These are phyloP conservation scores for Fomes fomentarius DNA, from an alignment of 1,284 basidiomycete genomes.

Conservation along the genomic window DNA sequence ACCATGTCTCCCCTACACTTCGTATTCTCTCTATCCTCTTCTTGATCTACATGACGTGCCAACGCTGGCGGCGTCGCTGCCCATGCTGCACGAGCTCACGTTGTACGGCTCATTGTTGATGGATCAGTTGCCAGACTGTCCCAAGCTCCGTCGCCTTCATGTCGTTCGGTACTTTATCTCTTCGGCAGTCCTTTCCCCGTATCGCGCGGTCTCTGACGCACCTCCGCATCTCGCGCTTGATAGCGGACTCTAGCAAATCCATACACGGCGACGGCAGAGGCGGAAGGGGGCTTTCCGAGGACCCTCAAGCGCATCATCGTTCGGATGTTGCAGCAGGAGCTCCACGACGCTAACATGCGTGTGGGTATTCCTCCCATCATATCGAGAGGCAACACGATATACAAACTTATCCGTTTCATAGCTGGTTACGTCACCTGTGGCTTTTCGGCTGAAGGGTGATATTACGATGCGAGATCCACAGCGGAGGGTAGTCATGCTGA, in stretches of 20 bases:
- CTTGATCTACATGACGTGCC: slow-evolving; percentile 6
- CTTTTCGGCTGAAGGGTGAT: neutral
- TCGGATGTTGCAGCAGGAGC: slow-evolving; percentile 5
- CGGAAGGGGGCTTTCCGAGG: neutral
- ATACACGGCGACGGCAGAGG: neutral
- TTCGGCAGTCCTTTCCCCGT: neutral
- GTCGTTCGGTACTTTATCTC: slow-evolving; percentile 1
- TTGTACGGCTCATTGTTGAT: neutral
- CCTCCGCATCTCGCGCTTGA: slow-evolving; percentile 9
- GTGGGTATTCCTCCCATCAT: neutral
- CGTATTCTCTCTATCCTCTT: slow-evolving; percentile 6
- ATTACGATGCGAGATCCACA: slow-evolving; percentile 1
- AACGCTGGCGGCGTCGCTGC: neutral
- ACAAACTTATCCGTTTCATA: too few species aligned
- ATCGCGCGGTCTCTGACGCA: slow-evolving; percentile 8
- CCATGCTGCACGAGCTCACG: slow-evolving; percentile 9
- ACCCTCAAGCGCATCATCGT: slow-evolving; percentile 4
- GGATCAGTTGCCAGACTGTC: neutral
- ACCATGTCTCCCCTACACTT: neutral
- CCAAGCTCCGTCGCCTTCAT: slow-evolving; percentile 5
- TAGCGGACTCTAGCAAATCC: neutral
- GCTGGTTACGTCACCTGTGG: neutral
- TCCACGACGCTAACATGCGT: neutral
- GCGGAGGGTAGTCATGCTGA: neutral
- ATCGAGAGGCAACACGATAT: neutral